phyloP scores from a whole-genome alignment of 2,329 filamentous ascomycete species.

The Aureobasidium musti region DNA sequence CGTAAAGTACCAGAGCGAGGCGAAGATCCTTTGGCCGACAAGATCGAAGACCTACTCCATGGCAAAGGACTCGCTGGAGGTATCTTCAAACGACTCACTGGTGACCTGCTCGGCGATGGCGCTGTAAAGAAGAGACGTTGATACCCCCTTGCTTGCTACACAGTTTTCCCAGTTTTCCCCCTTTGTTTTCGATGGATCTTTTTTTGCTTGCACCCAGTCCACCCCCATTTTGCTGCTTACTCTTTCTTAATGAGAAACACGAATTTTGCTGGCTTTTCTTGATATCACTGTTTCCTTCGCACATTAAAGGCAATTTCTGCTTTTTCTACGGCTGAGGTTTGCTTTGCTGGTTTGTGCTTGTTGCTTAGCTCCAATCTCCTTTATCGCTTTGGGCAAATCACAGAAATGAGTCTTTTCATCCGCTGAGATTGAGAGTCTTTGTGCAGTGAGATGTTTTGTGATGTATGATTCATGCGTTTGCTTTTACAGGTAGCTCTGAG shows the following conservation, averaged over 20 bases:
- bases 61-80: slow-evolving; percentile 38
- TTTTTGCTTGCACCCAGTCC: background rate
- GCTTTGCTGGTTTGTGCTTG: background rate
- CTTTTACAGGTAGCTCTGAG: background rate
- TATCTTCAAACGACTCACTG: slow-evolving; percentile 36
- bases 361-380: background rate
- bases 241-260: slow-evolving; percentile 5
- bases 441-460: background rate
- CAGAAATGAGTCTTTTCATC: background rate
- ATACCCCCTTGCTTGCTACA: background rate
- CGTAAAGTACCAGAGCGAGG: slow-evolving; percentile 37
- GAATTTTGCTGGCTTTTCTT: background rate
- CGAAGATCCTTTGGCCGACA: slow-evolving; percentile 38
- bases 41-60: slow-evolving; percentile 39
- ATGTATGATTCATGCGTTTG: background rate
- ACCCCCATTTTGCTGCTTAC: background rate
- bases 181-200: background rate
- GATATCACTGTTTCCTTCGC: background rate
- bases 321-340: background rate
- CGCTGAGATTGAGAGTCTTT: background rate
- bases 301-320: background rate
- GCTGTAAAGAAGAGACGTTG: slow-evolving; percentile 23
- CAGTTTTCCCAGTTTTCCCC: background rate
- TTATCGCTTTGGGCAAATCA: background rate
- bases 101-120: slow-evolving; percentile 31